A percentile compares a stretch with the other conserved stretches of the same genome.
Conservation (phyloP, 2,329 filamentous ascomycete genomes). For the Clarireedia homoeocarpa region DNA sequence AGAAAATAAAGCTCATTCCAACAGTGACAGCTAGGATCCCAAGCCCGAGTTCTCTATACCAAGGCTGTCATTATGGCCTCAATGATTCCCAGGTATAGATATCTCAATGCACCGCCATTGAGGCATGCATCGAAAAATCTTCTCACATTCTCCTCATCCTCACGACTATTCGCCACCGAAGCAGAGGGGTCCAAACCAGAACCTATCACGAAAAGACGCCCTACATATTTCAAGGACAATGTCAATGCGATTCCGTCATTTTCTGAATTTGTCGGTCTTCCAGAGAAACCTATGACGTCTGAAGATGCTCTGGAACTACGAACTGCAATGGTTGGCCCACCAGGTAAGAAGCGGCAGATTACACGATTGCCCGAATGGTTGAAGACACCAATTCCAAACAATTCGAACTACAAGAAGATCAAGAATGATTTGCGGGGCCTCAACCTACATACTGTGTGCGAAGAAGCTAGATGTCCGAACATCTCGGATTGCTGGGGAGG, state of each 20-base stretch:
- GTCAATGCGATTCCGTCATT: conserved; percentile 44
- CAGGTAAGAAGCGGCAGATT: conserved; percentile 54
- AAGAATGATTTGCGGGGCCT: conserved; percentile 87
- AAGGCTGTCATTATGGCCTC: conserved; percentile 18
- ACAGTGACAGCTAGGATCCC: background rate
- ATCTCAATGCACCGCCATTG: conserved; percentile 24
- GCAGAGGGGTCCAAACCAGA: conserved; percentile 21
- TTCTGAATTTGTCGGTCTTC: conserved; percentile 45
- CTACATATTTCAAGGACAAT: conserved; percentile 31
- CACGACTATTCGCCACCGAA: conserved; percentile 25
- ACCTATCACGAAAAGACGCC: conserved; percentile 23
- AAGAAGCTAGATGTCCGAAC: conserved; percentile 95
- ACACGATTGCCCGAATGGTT: conserved; percentile 85
- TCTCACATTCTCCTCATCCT: conserved; percentile 14
- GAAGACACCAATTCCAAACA: conserved; percentile 88
- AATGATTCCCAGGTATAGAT: conserved; percentile 22
- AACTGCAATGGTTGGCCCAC: conserved; percentile 58
- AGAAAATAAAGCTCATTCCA: conserved; percentile 9
- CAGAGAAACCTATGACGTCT: conserved; percentile 37
- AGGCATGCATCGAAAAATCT: conserved; percentile 18
- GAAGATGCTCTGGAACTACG: conserved; percentile 50
- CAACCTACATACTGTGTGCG: conserved; percentile 90
- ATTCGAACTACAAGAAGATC: conserved; percentile 83
- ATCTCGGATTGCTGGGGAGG: conserved; percentile 98
- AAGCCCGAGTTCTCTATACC: background rate